Evolutionary conservation across 495 filamentous ascomycete species (phyloP), one percentile per base, ranked within the genome.

Genomic region (Bombardia bombarda): DNA sequence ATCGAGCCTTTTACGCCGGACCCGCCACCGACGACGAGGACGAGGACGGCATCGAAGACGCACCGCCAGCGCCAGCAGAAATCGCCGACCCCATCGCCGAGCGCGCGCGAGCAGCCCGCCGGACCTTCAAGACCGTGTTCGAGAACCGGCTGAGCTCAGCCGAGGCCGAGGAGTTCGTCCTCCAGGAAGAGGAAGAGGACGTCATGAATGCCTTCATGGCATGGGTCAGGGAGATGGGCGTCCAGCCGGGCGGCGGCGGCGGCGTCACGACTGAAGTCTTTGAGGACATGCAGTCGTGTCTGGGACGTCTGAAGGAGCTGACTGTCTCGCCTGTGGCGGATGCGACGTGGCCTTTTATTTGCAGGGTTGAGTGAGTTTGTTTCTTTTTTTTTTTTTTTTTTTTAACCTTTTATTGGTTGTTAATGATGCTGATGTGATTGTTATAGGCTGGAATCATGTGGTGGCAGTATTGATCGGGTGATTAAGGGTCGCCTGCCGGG

Each of bases 111-210:
- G 18, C 13, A 2, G 56, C 50, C 13, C 47, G 40, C 8, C 37
- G 36, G 21, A 55, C 42, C 3, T 37, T 61, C 42, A 47, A 51
- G 20, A n/a, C 45, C n/a, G 43, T 56, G 30, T 56, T 58, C 36
- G 37, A 32, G 8, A 10, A 20, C 21, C 44, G 40, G 14, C 38
- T 58, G 24, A 32, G 36, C 38, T 49, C 39, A 18, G 46, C 43
- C 25, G n/a, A n/a, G n/a, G 41, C 42, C 19, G 40, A 45, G 23
- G 40, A 22, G 9, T 34, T 52, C 21, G 36, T 55, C 1, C 35
- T 52, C 18, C 35, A 44, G n/a, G 49, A 46, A 20, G 51, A 52
- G n/a, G 49, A 54, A 20, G 55, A 55, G 35, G 48, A 54, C 19
- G 46, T 55, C 9, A 25, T 58, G 40, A 36, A 52, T 21, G 16